Evolutionary conservation across 2,329 filamentous ascomycete species (phyloP).

Genomic region (Ophiocordyceps camponoti-rufipedis): DNA sequence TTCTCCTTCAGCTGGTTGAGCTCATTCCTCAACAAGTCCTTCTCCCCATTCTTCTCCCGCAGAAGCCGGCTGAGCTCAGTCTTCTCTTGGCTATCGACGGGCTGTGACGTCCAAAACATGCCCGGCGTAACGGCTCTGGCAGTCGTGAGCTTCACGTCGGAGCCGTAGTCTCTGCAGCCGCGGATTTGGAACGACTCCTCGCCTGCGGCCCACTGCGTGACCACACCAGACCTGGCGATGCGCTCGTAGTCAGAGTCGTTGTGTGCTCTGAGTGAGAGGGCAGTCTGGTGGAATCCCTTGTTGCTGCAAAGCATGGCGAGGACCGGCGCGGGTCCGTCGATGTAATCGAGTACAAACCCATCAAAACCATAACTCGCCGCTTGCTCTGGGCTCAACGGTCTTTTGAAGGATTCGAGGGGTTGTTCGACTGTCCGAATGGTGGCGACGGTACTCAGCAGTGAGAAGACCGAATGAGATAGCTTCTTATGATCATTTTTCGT

Average conservation of each 20-base stretch:
- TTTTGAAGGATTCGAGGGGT: slow-evolving; percentile 32
- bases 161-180: slow-evolving; percentile 66
- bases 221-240: slow-evolving; percentile 36
- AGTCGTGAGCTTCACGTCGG: slow-evolving; percentile 49
- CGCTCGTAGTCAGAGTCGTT: slow-evolving; percentile 47
- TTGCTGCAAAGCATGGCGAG: slow-evolving; percentile 76
- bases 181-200: slow-evolving; percentile 44
- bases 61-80: slow-evolving; percentile 37
- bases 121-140: slow-evolving; percentile 44
- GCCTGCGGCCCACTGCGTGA: slow-evolving; percentile 55
- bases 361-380: slow-evolving; percentile 49
- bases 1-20: slow-evolving; percentile 18
- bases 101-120: slow-evolving; percentile 57
- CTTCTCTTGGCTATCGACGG: slow-evolving; percentile 51
- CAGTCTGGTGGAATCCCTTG: slow-evolving; percentile 48
- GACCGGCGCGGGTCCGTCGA: slow-evolving; percentile 68
- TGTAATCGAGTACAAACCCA: slow-evolving; percentile 59
- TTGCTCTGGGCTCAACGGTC: slow-evolving; percentile 36
- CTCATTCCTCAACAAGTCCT: slow-evolving; percentile 14
- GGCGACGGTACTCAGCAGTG: slow-evolving; percentile 47
- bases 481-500: slow-evolving; percentile 55
- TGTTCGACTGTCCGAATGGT: slow-evolving; percentile 46
- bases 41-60: slow-evolving; percentile 19
- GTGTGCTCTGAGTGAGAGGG: slow-evolving; percentile 44
- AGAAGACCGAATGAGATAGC: slow-evolving; percentile 47